Percentiles rank a stretch among this genome's conserved stretches.
These are phyloP conservation scores for Groenewaldozyma tartarivorans DNA, from an alignment of 805 yeast genomes.

Conservation along the genomic window DNA sequence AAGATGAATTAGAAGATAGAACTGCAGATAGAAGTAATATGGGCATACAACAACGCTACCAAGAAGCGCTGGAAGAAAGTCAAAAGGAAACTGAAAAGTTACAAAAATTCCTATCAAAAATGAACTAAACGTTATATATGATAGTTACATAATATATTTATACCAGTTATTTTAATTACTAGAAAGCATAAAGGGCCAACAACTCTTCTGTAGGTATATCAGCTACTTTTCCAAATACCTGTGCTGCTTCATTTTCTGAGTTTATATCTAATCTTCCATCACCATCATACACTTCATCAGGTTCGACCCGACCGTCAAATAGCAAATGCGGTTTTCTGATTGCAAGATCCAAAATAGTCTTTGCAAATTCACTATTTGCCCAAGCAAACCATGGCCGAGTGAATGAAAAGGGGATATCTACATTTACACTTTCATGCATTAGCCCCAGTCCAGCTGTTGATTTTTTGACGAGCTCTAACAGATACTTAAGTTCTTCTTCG, in stretches of 20 bases:
- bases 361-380: slow-evolving; percentile 89
- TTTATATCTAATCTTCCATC: too few relatives aligned
- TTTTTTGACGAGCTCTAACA: slow-evolving; percentile 41
- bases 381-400: slow-evolving; percentile 91
- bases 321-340: slow-evolving; percentile 63
- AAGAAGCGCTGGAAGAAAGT: slow-evolving; percentile 43
- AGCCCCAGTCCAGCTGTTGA: slow-evolving; percentile 70
- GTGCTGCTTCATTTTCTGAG: too few relatives aligned
- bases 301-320: slow-evolving; percentile 26
- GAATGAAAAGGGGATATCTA: slow-evolving; percentile 38
- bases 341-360: slow-evolving; percentile 71
- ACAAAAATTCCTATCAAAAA: slow-evolving; percentile 8
- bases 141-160: too few relatives aligned
- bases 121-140: not conserved
- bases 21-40: slow-evolving; percentile 8
- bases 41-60: slow-evolving; percentile 58
- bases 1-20: slow-evolving; percentile 13
- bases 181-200: too few relatives aligned
- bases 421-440: slow-evolving; percentile 75
- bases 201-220: too few relatives aligned
- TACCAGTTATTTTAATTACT: too few relatives aligned
- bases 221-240: too few relatives aligned
- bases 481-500: slow-evolving; percentile 53
- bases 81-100: slow-evolving; percentile 14
- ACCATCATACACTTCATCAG: not conserved